Evolutionary conservation across 2,329 filamentous ascomycete genomes (phyloP), one percentile per base, ranked within the genome.

Genomic region (Pseudogymnoascus sp.): DNA sequence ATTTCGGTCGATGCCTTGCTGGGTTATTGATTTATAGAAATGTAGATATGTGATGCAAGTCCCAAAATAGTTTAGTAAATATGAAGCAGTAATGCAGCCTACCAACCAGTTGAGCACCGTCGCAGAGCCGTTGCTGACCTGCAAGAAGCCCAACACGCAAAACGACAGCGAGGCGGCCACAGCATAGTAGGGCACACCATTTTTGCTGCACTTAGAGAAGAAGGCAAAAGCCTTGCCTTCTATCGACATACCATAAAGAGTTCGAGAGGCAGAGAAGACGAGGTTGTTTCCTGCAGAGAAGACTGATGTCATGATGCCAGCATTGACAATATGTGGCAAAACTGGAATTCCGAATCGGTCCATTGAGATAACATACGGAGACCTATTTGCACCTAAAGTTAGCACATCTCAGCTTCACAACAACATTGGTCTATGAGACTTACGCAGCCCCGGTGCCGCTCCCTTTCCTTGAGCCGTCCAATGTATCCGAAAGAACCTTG

Each of bases 11-110:
- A 92, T 76, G 0, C 86, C 86, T 68, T 92, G 89, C 0, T 79
- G 85, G 23, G 79, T 75, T 58, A 88, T 78, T 0, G 89, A 88
- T 57, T 84, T 83, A 70, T 86, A 77, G 71, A 90, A 94, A 61
- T 81, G 81, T 60, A 92, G 74, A 71, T 89, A 92, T 0, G 87
- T 86, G 60, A 84, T 78, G 66, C 82, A 84, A 69, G 89, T 85
- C 65, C 84, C 82, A 38, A 79, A 78, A 73, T 86, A 90, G 69
- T 88, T 88, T 73, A 90, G 85, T 12, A 90, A 78, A 67, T 89
- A 85, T 1, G 86, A 88, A 0, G 88, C 86, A 9, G 88, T 90
- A 15, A 89, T 75, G 68, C 89, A 73, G 66, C 75, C 75, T 12
- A 74, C 73, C 64, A 76, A 74, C 74, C 74, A 76, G 58, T 66